phyloP scores from a whole-genome alignment of 306 rosid species.

The Prunus salicina region DNA sequence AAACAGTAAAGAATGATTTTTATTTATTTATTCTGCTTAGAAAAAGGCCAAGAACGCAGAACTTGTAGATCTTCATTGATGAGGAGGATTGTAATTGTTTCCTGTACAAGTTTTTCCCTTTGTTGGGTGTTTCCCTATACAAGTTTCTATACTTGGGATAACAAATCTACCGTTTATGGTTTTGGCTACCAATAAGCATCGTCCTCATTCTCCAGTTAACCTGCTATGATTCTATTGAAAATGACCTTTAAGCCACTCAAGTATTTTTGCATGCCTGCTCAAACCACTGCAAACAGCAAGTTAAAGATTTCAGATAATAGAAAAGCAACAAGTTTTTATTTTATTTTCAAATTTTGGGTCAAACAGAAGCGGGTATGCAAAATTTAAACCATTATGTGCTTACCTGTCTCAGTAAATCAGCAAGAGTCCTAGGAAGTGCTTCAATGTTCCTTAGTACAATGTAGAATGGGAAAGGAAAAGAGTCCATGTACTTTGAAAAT shows the following conservation, averaged over 20 bases:
- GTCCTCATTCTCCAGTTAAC: no score
- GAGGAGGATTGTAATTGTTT: background rate
- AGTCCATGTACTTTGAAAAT: constrained; percentile 61
- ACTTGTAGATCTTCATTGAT: constrained; percentile 1
- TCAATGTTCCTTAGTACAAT: constrained; percentile 67
- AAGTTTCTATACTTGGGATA: no score
- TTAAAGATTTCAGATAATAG: background rate
- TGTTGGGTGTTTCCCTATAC: no score
- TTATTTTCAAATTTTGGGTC: background rate
- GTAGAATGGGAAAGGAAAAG: constrained; percentile 86
- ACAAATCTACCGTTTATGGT: no score
- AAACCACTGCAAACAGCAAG: constrained; percentile 66
- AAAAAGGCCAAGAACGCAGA: background rate
- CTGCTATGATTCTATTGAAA: no score
- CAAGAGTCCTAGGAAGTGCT: constrained; percentile 82
- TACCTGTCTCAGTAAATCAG: constrained; percentile 83
- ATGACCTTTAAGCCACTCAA: background rate
- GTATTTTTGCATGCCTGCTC: constrained; percentile 32
- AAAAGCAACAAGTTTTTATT: background rate
- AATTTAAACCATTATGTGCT: background rate
- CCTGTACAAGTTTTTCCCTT: background rate
- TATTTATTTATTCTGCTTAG: no score
- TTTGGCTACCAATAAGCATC: no score
- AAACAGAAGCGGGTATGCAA: background rate
- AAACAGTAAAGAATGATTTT: no score